Percentiles rank a stretch among this genome's conserved stretches.
Conservation (phyloP, 768 basidiomycete species). For the Podaxis mareebaensis region DNA sequence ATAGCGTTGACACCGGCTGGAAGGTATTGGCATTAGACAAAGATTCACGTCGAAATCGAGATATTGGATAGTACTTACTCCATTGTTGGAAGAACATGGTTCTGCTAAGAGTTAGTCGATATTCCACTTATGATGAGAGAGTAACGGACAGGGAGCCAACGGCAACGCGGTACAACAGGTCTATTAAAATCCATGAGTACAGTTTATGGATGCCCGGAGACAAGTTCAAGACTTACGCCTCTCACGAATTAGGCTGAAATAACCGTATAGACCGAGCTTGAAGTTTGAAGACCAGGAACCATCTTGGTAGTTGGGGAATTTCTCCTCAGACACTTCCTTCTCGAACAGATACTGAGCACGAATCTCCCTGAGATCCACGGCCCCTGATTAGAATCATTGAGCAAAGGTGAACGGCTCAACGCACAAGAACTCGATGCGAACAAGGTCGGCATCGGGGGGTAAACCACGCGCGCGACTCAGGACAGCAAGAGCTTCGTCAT, state of each 20-base stretch:
- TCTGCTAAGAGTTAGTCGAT: constrained; percentile 26
- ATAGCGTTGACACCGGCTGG: constrained; percentile 68
- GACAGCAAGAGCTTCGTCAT: constrained; percentile 70
- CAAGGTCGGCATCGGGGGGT: constrained; percentile 58
- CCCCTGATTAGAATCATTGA: background rate
- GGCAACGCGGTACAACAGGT: constrained; percentile 61
- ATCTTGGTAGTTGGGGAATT: constrained; percentile 67
- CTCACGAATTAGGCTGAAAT: constrained; percentile 59
- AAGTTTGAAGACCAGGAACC: constrained; percentile 56
- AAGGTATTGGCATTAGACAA: background rate
- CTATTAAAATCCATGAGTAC: constrained; percentile 27
- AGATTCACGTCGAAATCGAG: background rate
- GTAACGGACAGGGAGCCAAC: constrained; percentile 54
- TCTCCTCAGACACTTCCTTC: constrained; percentile 55
- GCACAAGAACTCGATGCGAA: constrained; percentile 74
- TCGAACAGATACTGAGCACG: constrained; percentile 76
- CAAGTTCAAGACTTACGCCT: constrained; percentile 33
- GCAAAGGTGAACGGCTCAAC: constrained; percentile 24
- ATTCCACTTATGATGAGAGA: background rate
- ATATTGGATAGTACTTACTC: constrained; percentile 39
- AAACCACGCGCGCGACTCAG: constrained; percentile 60
- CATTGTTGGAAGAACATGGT: constrained; percentile 85
- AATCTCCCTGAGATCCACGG: constrained; percentile 52
- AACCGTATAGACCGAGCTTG: constrained; percentile 61
- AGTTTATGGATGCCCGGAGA: background rate